Evolutionary conservation across 176 grass and related monocot species (phyloP), one percentile per base, ranked within the genome.

Genomic region (Guadua angustifolia): DNA sequence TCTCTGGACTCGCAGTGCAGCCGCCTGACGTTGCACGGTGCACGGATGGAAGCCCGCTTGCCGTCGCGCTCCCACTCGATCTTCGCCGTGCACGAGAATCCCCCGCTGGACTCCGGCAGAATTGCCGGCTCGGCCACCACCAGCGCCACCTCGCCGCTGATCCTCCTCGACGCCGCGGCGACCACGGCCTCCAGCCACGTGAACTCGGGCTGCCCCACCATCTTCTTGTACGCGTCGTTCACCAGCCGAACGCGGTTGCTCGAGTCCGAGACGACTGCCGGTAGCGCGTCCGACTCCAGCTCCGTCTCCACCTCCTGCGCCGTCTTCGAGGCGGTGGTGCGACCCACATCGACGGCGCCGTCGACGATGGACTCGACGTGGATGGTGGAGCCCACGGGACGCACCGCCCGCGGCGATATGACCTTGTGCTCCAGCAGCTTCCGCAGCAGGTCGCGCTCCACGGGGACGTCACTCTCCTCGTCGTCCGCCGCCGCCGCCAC

Each of bases 171-270:
- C 33, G 35, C 51, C 12, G 71, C 65, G 10, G 80, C 75, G 1
- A 83, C 76, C 81, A 98, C 69, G 9, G 88, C 82, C 81, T 92
- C 88, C 32, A 99, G 91, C 93, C 97, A 99, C 24, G 76, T 80
- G 81, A 93, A 99, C 86, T 92, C 91, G 1, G 97, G 97, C 81
- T 95, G 93, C 19, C 93, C 91, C 42, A 99, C 86, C 91, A 99
- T 90, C 78, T 79, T 66, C 84, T 87, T 95, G 88, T 99, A 99
- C 35, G 89, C 93, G 26, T 94, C 94, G 77, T 96, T 99, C 9
- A 92, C 88, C 15, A 99, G 78, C 11, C 96, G 89, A n/a, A 99
- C 93, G 12, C 89, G 89, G 93, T 88, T 91, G 82, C 80, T 42
- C 13, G 86, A 92, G 74, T 99, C 96, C 4, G 96, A 88, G 19